These are phyloP conservation scores for Nitzschia sp. DNA, from an alignment of 108 stramenopile genomes.

Conservation along the genomic window DNA sequence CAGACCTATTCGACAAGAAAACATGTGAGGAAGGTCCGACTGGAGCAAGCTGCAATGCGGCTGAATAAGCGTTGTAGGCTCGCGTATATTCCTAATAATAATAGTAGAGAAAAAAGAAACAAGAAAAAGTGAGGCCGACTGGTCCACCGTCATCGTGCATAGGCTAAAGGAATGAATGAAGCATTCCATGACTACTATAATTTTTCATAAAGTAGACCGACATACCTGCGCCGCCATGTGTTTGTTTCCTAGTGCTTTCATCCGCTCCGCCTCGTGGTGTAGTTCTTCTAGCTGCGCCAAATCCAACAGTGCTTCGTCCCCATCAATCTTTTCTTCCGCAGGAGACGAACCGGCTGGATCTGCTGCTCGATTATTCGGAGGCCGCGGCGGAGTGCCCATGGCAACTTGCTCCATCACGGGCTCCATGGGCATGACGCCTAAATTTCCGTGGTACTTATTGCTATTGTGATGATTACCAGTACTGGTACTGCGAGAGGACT, in stretches of 20 bases:
- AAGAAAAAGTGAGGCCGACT: neutral
- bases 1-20: slow-evolving; percentile 85
- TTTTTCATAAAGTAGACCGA: neutral
- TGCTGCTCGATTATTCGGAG: neutral
- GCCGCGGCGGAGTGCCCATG: neutral
- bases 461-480: neutral
- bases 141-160: no score
- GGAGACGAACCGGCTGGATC: neutral
- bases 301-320: slow-evolving; percentile 74
- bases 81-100: slow-evolving; percentile 81
- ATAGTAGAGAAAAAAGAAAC: neutral
- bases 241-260: slow-evolving; percentile 88
- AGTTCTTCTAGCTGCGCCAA: slow-evolving; percentile 77
- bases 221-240: slow-evolving; percentile 90
- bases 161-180: neutral
- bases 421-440: slow-evolving; percentile 24
- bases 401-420: slow-evolving; percentile 24
- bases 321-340: slow-evolving; percentile 30
- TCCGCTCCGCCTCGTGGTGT: slow-evolving; percentile 83
- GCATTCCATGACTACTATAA: neutral
- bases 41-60: slow-evolving; percentile 84
- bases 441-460: neutral
- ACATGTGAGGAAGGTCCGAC: slow-evolving; percentile 89
- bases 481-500: no score
- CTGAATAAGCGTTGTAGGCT: slow-evolving; percentile 89